phyloP scores from a whole-genome alignment of 1,284 basidiomycete species.

The Sporisorium sorghi region DNA sequence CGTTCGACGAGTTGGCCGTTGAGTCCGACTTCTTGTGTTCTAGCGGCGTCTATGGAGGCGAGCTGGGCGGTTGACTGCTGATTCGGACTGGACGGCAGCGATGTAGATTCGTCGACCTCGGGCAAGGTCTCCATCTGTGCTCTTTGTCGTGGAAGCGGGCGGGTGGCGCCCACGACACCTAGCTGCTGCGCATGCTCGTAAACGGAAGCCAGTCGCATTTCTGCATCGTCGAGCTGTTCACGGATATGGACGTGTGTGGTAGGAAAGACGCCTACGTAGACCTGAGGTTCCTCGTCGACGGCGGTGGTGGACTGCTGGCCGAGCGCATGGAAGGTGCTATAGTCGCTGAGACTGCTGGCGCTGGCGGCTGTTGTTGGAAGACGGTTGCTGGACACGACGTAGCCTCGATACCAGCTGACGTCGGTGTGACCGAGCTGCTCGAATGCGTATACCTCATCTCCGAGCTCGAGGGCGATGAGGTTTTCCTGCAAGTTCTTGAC shows the following conservation, averaged over 20 bases:
- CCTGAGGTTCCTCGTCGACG: conserved; percentile 75
- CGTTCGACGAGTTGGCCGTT: conserved; percentile 49
- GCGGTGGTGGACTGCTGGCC: conserved; percentile 18
- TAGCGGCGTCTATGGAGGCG: conserved; percentile 21
- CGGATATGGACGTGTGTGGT: conserved; percentile 88
- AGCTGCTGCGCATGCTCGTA: conserved; percentile 67
- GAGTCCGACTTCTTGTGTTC: conserved; percentile 30
- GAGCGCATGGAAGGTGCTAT: conserved; percentile 50
- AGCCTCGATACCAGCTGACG: conserved; percentile 71
- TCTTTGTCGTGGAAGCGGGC: conserved; percentile 31
- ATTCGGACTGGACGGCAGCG: conserved; percentile 46
- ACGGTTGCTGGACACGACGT: conserved; percentile 78
- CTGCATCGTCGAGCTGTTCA: conserved; percentile 87
- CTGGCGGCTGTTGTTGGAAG: conserved; percentile 48
- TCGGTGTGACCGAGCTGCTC: conserved; percentile 62
- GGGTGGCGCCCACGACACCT: conserved; percentile 55
- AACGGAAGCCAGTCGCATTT: conserved; percentile 82
- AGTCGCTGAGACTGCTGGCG: conserved; percentile 70
- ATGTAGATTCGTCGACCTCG: conserved; percentile 50
- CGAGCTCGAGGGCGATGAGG: conserved; percentile 73
- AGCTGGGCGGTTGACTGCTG: conserved; percentile 14
- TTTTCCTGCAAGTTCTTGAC: conserved; percentile 50
- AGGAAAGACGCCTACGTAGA: conserved; percentile 95
- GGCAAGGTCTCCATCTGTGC: conserved; percentile 52
- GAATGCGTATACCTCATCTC: conserved; percentile 90